Percentiles rank a stretch among this genome's conserved stretches.
phyloP scores from a whole-genome alignment of 768 basidiomycete species.

The Mrakia blollopis region DNA sequence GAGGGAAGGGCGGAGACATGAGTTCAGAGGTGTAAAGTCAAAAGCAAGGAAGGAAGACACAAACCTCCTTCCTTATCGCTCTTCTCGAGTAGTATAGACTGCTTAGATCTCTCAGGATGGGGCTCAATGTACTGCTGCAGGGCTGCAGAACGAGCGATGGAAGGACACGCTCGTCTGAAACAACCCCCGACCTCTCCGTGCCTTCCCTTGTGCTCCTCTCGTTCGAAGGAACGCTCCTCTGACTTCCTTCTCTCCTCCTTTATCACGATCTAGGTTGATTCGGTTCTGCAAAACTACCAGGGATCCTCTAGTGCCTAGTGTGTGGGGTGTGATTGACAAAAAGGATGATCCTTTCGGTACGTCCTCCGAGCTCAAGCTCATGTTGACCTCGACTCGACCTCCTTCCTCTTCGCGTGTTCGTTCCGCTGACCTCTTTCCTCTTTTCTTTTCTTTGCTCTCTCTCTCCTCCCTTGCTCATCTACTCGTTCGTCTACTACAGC shows the following conservation, averaged over 20 bases:
- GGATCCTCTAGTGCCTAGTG: conserved; percentile 67
- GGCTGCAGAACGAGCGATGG: neutral
- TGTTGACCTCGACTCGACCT: neutral
- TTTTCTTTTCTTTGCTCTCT: no score
- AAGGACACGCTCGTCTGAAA: neutral
- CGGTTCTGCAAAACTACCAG: conserved; percentile 90
- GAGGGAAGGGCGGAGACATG: neutral
- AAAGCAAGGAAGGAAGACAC: no score
- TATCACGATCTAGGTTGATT: conserved; percentile 61
- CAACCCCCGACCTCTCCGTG: neutral
- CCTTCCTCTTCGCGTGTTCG: neutral
- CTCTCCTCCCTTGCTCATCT: neutral
- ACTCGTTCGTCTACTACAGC: neutral
- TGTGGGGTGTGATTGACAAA: conserved; percentile 93
- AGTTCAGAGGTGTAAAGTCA: no score
- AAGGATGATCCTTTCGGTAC: conserved; percentile 76
- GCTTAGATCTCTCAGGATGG: no score
- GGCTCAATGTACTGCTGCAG: no score
- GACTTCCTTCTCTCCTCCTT: conserved; percentile 5
- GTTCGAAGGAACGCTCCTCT: neutral
- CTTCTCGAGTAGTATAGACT: no score
- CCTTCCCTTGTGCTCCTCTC: neutral
- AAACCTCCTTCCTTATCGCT: no score
- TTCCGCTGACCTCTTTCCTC: neutral
- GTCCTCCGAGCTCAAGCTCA: neutral